These are phyloP conservation scores for Xylogone sp. DNA, from an alignment of 2,329 filamentous ascomycete genomes.

Conservation along the genomic window DNA sequence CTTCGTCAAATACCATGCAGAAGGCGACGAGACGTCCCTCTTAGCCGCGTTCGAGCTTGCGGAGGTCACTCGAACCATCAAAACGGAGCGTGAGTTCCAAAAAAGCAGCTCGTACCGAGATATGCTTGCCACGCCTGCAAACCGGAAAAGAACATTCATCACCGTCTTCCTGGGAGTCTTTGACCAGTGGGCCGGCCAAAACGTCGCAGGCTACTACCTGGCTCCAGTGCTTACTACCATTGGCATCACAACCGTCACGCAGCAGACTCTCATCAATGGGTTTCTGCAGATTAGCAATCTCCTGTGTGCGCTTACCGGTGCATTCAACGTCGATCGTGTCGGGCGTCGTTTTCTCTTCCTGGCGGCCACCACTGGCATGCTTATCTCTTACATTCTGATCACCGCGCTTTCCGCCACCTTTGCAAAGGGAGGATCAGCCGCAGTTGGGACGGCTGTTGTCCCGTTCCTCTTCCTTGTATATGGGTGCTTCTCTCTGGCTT, in stretches of 20 bases:
- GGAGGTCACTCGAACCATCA: slow-evolving; percentile 28
- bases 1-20: slow-evolving; percentile 36
- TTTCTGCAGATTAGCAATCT: neutral
- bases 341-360: slow-evolving; percentile 56
- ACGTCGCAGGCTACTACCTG: slow-evolving; percentile 33
- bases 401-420: too few relatives aligned
- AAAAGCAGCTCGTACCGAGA: slow-evolving; percentile 37
- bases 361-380: slow-evolving; percentile 18
- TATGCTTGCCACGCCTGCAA: slow-evolving; percentile 43
- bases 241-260: slow-evolving; percentile 1
- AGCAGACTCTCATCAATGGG: slow-evolving; percentile 1
- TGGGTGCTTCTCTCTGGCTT: too few relatives aligned
- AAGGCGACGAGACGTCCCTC: slow-evolving; percentile 33
- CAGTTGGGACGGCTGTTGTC: too few relatives aligned
- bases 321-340: slow-evolving; percentile 50
- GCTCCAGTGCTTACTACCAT: neutral
- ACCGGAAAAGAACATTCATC: slow-evolving; percentile 47
- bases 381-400: too few relatives aligned
- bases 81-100: slow-evolving; percentile 31
- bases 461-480: too few relatives aligned
- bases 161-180: slow-evolving; percentile 46
- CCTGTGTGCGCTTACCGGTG: slow-evolving; percentile 24
- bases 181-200: slow-evolving; percentile 50
- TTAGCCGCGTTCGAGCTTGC: slow-evolving; percentile 37
- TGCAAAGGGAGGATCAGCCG: too few relatives aligned